Evolutionary conservation across 805 yeast genomes (phyloP), one percentile per base, ranked within the genome.

Genomic region (Komagataella phaffii): DNA sequence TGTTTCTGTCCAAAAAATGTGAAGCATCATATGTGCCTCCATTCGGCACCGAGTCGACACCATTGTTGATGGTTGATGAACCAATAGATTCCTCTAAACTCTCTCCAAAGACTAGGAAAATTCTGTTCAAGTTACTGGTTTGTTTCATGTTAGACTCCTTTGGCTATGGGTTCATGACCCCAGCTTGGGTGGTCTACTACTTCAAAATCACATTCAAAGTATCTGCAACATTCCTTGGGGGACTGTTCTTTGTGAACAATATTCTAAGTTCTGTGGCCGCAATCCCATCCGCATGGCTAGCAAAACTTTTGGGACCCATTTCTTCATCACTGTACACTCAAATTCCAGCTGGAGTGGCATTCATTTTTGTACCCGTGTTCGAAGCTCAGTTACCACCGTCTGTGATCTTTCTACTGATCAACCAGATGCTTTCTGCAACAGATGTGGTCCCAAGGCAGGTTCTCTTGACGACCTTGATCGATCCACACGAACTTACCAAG

Each of bases 361-460:
- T 82, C 58, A 71, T 78, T 2, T 49, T 72, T 12, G 70, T 80
- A 8, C 86, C 88, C 4, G 55, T 75, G 3, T 66, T 74, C 6
- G 70, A 74, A 17, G 53, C 54, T 19, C 59, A 59, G 14, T 54
- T 69, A n/a, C 53, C 62, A 0, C 49, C 60, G 2, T 85, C 91
- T 0, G 71, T 85, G 24, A 51, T 67, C 0, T 64, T 79, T 5
- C 69, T 85, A 40, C 56, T 82, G 18, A 61, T 76, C 23, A 79
- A 86, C 56, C 81, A 80, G 53, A 67, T 82, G 2, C 78, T 88
- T 0, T 72, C 82, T 2, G 79, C 90, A 1, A 88, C 89, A 90
- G 97, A 89, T 62, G 96, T 88, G 24, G 93, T 88, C 2, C 96
- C 96, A 6, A 76, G 97, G 50, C 96, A 88, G 65, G 78, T 88